Evolutionary conservation across 2,329 filamentous ascomycete species (phyloP), one percentile per base, ranked within the genome.

Genomic region (Atkinsonella texensis): DNA sequence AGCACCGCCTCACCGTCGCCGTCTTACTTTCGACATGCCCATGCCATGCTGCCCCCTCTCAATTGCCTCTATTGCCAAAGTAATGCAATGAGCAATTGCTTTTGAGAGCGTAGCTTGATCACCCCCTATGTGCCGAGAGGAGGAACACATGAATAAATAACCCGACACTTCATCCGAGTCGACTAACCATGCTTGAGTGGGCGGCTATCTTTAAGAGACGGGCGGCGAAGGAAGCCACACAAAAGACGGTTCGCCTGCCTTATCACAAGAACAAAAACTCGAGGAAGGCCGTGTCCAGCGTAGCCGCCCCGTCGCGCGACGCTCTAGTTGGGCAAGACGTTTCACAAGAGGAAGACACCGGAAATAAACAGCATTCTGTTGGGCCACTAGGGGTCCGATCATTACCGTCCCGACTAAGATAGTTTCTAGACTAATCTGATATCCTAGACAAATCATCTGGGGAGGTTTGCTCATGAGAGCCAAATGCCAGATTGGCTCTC

Each of bases 391-490:
- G 49, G 43, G 49, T 50, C 23, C 28, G 49, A 5, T 32, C 10
- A 42, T 18, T 10, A 6, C n/a, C 15, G 2, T 11, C 10, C 9
- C 11, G 45, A 5, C 17, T 11, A 12, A 31, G 10, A 1, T 18
- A n/a, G 7, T 1, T 9, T 8, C 31, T 28, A 17, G 13, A 18
- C 23, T 12, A 7, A 23, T 33, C 33, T 17, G n/a, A 12, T 12
- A 56, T 64, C 15, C 12, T 6, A 47, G 23, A 54, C 57, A 9
- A 55, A 28, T 17, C 3, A 47, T 13, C 20, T 48, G 12, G 53
- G 53, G 10, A 55, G 38, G 44, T 55, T 51, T 20, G 53, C 51
- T 18, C 41, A 49, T 38, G 53, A 55, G 40, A 18, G 17, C 20
- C 23, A 51, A 45, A 55, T 55, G 53, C 53, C 53, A 5, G n/a